Evolutionary conservation across 2,329 filamentous ascomycete species (phyloP), one percentile per base, ranked within the genome.

Genomic region (Colletotrichum tofieldiae): DNA sequence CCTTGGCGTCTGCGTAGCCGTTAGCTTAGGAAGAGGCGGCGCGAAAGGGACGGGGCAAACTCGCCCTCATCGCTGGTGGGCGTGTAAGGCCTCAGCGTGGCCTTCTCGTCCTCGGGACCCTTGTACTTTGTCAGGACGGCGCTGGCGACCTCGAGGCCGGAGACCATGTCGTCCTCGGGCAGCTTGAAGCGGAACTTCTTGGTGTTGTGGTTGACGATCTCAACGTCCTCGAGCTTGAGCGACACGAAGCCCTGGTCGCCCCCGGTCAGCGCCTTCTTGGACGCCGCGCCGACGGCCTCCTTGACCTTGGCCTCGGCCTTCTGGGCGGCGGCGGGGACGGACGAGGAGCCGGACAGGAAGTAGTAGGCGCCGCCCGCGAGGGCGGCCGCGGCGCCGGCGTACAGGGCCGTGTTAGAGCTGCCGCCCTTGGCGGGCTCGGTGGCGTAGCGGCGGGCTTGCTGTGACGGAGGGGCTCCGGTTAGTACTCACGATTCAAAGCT

Each of bases 41-140:
- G 12, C 47, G 16, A 20, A 20, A 18, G 5, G 47, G 23, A 6
- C 39, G 20, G 23, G 75, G 63, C 45, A 64, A 20, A 77, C 87
- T 76, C 80, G 93, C 93, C 87, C 84, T 98, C 95, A 80, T 98
- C 95, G 79, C 91, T 97, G 78, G 93, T 90, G 65, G 96, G 96
- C 6, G 96, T 99, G 85, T 99, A 99, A 8, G 96, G 96, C 75
- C 96, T 90, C 75, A 99, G 90, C 14, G 94, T 92, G 43, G 94
- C 88, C 91, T 98, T 98, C 82, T 94, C 90, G 79, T 91, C 92
- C 72, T 92, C 91, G n/a, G 90, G 89, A 7, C 92, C 91, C 87
- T 97, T 94, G 88, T 91, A 98, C 86, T 97, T 98, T 76, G 96
- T 96, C 81, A 99, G 87, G 77, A 99, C 84, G 56, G 95, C 95